These are phyloP conservation scores for Saturnispora bothae DNA, from an alignment of 805 yeast genomes.

Conservation along the genomic window DNA sequence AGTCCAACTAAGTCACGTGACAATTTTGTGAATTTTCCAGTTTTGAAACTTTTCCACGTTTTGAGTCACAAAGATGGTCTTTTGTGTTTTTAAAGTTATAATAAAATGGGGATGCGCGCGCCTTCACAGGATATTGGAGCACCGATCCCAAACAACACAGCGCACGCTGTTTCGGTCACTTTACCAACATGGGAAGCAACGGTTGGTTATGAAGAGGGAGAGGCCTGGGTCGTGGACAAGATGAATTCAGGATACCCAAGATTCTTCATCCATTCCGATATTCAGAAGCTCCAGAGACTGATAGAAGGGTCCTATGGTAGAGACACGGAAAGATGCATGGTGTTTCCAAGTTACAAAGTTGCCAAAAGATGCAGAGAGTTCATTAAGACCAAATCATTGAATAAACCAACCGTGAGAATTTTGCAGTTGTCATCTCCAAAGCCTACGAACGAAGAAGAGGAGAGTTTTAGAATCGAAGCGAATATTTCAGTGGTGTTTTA, in stretches of 20 bases:
- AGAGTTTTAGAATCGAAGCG: constrained; percentile 49
- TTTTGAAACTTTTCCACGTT: too few species aligned
- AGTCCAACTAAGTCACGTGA: too few species aligned
- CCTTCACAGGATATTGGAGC: constrained; percentile 52
- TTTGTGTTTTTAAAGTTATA: too few species aligned
- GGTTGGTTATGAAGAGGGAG: constrained; percentile 87
- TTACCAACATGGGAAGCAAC: constrained; percentile 93
- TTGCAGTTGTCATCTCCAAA: constrained; percentile 64
- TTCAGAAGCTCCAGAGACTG: constrained; percentile 43
- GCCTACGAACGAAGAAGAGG: constrained; percentile 51
- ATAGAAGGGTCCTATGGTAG: constrained; percentile 67
- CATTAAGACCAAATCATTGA: constrained; percentile 37
- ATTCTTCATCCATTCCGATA: constrained; percentile 57
- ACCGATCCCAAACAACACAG: constrained; percentile 80
- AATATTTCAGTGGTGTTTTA: constrained; percentile 73
- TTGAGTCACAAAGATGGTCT: not conserved
- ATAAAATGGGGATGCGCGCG: not conserved
- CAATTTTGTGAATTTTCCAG: too few species aligned
- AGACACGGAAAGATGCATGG: constrained; percentile 61
- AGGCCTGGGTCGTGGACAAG: constrained; percentile 62
- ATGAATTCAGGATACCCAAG: constrained; percentile 89
- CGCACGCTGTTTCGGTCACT: constrained; percentile 91
- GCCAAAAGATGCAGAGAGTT: constrained; percentile 84
- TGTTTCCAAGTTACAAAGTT: constrained; percentile 66
- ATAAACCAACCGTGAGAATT: constrained; percentile 40